Base-by-base conservation (phyloP, 495 filamentous ascomycete species). In the Hypoxylon subgilvum region DNA sequence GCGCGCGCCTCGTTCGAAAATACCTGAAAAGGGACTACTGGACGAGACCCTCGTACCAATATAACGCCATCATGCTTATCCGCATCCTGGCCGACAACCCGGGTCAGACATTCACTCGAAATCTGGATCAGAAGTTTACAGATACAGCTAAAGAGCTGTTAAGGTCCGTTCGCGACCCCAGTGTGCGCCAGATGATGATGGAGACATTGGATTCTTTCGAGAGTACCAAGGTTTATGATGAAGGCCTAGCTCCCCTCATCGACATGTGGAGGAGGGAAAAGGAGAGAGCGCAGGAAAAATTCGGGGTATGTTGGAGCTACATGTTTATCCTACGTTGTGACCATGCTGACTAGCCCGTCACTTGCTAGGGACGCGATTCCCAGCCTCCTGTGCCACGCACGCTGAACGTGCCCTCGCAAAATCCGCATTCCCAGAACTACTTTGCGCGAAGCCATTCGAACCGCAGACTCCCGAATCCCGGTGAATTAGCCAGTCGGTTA, bases 51-150 rank as follows among this genome's bases (percentile, higher is more conserved):
- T 82, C 88, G 52, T 83, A 85, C 31, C 94, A 97, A 74, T 97
- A 96, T 79, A 97, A 97, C 76, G 88, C 89, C 45, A 88, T 97
- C 63, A 99, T 97, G 95, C 80, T 99, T 42, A 82, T 92, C 49
- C 87, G 94, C 32, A 99, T 99, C 67, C 78, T 99, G 27, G 78
- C 82, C 49, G 92, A 97, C 69, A 97, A 99, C 71, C 94, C 94
- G 0, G 95, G 94, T 18, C 81, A 78, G 51, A 90, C 85, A 12
- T 97, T 99, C 69, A 94, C 92, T 7, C 81, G 87, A 50, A 91
- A 96, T 68, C 66, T 97, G 6, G 93, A 96, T 67, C 72, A 75
- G 41, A 91, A 92, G 62, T 97, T 97, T 66, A 79, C 87, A 21
- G 72, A 83, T 21, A 82, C 85, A 0, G 72, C 91, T 41, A 94